phyloP scores from a whole-genome alignment of 768 basidiomycete genomes.

The Boletus vinaceobasis region DNA sequence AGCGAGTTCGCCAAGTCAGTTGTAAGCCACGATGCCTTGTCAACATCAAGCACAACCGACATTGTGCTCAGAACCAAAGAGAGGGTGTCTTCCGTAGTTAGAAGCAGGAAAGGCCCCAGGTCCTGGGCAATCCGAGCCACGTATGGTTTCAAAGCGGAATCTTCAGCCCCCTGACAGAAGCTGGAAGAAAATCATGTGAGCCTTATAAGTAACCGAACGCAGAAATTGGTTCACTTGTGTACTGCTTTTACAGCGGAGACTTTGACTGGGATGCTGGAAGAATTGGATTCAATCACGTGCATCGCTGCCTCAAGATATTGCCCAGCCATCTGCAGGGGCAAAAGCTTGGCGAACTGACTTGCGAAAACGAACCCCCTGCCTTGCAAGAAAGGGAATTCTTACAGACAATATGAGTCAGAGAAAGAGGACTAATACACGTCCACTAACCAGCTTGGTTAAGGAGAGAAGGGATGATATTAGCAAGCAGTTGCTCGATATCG shows the following conservation, averaged over 20 bases:
- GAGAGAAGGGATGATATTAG: conserved; percentile 74
- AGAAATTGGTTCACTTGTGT: conserved; percentile 65
- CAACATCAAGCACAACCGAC: conserved; percentile 72
- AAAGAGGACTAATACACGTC: background rate
- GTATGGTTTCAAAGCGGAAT: conserved; percentile 57
- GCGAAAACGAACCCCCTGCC: conserved; percentile 95
- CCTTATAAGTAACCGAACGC: background rate
- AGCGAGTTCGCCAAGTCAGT: conserved; percentile 62
- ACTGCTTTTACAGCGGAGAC: conserved; percentile 92
- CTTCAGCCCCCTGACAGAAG: conserved; percentile 62
- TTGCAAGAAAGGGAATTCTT: conserved; percentile 90
- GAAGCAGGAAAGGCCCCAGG: conserved; percentile 77
- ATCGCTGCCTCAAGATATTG: conserved; percentile 89
- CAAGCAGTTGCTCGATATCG: conserved; percentile 73
- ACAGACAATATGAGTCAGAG: background rate
- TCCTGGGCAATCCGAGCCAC: conserved; percentile 74
- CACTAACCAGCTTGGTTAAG: conserved; percentile 65
- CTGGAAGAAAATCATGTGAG: conserved; percentile 36
- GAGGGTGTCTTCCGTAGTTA: conserved; percentile 84
- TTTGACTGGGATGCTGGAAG: conserved; percentile 83
- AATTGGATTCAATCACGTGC: conserved; percentile 72
- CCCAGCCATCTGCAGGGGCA: conserved; percentile 68
- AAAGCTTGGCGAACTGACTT: conserved; percentile 75
- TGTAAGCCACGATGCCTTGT: conserved; percentile 70
- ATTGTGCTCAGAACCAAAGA: conserved; percentile 85